Evolutionary conservation across 1,284 basidiomycete species (phyloP), one percentile per base, ranked within the genome.

Genomic region (Cutaneotrichosporon mucoides): DNA sequence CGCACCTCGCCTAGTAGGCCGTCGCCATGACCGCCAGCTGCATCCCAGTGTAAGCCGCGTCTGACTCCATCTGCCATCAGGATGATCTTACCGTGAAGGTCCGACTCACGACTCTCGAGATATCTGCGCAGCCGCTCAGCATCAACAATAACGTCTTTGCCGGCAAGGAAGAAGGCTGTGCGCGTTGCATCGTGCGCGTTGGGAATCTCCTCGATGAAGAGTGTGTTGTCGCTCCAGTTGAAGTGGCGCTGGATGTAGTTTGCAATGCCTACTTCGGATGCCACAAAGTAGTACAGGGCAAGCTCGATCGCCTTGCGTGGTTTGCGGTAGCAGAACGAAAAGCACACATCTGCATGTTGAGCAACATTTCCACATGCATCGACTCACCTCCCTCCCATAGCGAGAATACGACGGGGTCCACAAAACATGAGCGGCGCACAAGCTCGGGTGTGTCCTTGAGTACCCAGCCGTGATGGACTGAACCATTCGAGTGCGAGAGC

Each of bases 201-300:
- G 0, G 90, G 90, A 45, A 94, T 92, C 67, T 94, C 89, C 74
- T 92, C 89, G 62, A 86, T 88, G 84, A 88, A 94, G 10, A 95
- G 81, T 5, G 89, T 87, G 72, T 95, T 95, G n/a, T 88, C 85
- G 37, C 85, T 82, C 91, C 90, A 93, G 69, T 80, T 73, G 60
- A 78, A 79, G 64, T 76, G 67, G 59, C 90, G 83, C 69, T 88
- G 88, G 50, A 95, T 82, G 62, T 90, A 84, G 74, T 92, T 88
- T 11, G 89, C 88, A 56, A 90, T 86, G 12, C 92, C 92, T 4
- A 93, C 79, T 75, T 95, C 92, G 33, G 85, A 84, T 35, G 87
- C 86, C 58, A 93, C 86, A 68, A 93, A 93, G 76, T 91, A 95
- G 53, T 86, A 85, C 81, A 92, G 86, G 49, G 93, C 67, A n/a